Evolutionary conservation across 2,329 filamentous ascomycete species (phyloP), one percentile per base, ranked within the genome.

Genomic region (Raffaelea deltoideospora): DNA sequence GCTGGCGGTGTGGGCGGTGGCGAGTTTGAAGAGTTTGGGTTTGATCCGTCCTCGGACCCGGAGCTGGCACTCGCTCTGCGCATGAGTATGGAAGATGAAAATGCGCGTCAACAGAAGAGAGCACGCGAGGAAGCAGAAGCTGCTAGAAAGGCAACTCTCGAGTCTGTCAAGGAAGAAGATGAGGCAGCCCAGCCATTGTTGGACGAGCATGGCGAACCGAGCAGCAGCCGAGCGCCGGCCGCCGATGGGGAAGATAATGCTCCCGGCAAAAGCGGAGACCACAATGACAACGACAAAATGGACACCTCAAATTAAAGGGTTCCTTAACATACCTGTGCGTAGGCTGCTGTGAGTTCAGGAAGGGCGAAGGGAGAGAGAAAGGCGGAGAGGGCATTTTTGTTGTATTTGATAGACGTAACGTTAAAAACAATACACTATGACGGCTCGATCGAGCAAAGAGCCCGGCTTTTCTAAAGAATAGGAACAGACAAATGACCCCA

Each of bases 61-160:
- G 90, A 98, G 58, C 65, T 98, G 52, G 90, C 90, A 18, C 73
- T 98, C 48, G 90, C 90, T 36, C 65, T 98, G 54, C 78, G 90
- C 45, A 94, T 98, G 85, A 93, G 84, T 59, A 85, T 93, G 72
- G 90, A 98, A 57, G 90, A 98, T 56, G 90, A 98, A 61, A 92
- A 92, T 64, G 87, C 87, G 43, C 69, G 90, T 50, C 79, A 92
- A 59, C 87, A 94, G 57, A 85, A 85, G 61, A 76, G 80, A 52
- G 83, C 79, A 48, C 76, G 77, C 49, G 75, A 84, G 44, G 79
- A 83, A 48, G 79, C 83, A 47, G 71, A 76, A 47, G 70, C 73
- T 31, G 44, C 47, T 35, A 49, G 50, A 39, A 47, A 48, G 42
- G 43, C 46, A 19, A 44, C 42, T 33, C 65, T 96, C 47, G 85